Conservation (phyloP, 768 basidiomycete species). For the Boletus patriciae region DNA sequence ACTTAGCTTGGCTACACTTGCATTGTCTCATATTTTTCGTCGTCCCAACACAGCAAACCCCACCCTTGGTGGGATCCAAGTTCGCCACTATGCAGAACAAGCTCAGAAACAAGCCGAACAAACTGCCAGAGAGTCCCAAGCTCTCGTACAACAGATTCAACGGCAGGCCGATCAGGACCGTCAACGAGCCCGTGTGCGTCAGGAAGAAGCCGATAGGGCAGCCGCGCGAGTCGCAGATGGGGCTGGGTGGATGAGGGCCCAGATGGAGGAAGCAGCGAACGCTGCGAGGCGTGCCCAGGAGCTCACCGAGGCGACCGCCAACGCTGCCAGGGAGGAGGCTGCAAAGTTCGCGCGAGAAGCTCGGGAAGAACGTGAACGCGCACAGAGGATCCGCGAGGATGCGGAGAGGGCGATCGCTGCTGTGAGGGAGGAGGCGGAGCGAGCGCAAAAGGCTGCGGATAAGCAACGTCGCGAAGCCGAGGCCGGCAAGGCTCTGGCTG, state of each 20-base stretch:
- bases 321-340: constrained; percentile 8
- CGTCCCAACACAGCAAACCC: constrained; percentile 13
- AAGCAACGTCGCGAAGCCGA: constrained; percentile 12
- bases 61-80: constrained; percentile 5
- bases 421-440: constrained; percentile 11
- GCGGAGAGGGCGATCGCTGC: constrained; percentile 4
- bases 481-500: constrained; percentile 4
- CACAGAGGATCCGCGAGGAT: constrained; percentile 1
- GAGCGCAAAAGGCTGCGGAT: constrained; percentile 7
- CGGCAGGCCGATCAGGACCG: constrained; percentile 10
- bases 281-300: neutral
- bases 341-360: neutral
- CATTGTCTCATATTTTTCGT: neutral
- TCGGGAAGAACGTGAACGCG: constrained; percentile 3
- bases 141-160: neutral
- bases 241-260: neutral
- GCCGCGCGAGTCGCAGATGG: constrained; percentile 11
- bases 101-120: constrained; percentile 3
- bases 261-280: constrained; percentile 5
- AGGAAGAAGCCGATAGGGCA: constrained; percentile 5
- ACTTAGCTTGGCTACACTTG: neutral
- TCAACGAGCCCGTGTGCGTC: neutral
- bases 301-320: constrained; percentile 4
- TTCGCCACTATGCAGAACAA: constrained; percentile 4
- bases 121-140: constrained; percentile 2